Base-by-base conservation (phyloP, 257 asterid genomes). In the Rhazya stricta region DNA sequence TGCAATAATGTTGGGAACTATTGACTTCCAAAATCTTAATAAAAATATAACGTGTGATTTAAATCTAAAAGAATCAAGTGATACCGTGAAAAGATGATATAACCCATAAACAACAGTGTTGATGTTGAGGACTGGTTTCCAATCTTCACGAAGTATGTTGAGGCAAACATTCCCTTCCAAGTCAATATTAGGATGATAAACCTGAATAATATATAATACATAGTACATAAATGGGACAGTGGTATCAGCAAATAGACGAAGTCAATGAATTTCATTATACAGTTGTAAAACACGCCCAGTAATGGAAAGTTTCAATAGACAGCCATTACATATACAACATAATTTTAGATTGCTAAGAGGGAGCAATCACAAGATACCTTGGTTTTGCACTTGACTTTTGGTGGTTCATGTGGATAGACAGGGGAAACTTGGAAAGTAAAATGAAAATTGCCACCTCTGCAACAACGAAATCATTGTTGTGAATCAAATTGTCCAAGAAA, bases 81-180 rank as follows among this genome's bases (percentile, higher is more conserved):
- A n/a, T 87, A 91, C 98, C 89, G 96, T 88, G 81, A 93, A 93
- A 46, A 91, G 92, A 82, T 90, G 97, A 77, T 45, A 75, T 39
- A 69, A 46, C 50, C 88, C 86, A 23, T 85, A 85, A 70, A 85
- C 73, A 69, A 84, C 41, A 2, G 88, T 84, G 75, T 80, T 84
- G 53, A 84, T 79, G 74, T 61, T 84, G 77, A 85, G 86, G 66
- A 85, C 85, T 39, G 86, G 86, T 71, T 85, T 85, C 88, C 88
- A 80, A 69, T 85, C 88, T 75, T 82, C 86, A 9, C 88, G 78
- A 34, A 85, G 86, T 30, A 85, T 78, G 51, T 85, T 85, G 76
- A 93, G 89, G 87, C 98, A 93, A 37, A 93, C 96, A 75, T 90
- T 91, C 78, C 98, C 98, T 74, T 93, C 98, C 77, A 91, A 79